Evolutionary conservation across 805 yeast species (phyloP).

Genomic region (Nakazawaea sp.): DNA sequence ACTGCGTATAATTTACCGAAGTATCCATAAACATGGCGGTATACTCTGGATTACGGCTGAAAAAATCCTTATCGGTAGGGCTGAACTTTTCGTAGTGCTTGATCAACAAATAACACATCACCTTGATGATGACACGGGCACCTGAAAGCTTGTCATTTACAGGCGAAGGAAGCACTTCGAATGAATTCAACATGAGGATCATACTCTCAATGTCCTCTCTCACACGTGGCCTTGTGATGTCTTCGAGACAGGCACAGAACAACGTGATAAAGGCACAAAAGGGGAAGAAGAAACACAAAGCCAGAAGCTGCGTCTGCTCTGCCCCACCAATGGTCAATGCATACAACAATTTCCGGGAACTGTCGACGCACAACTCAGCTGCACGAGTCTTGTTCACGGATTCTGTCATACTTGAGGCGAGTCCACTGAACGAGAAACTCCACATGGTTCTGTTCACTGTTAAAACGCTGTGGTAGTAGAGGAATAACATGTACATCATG

Average conservation of each 20-base stretch:
- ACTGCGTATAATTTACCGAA: no score
- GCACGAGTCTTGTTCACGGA: slow-evolving; percentile 2
- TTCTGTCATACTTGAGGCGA: neutral
- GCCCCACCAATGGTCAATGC: slow-evolving; percentile 14
- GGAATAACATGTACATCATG: slow-evolving; percentile 15
- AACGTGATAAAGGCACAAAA: slow-evolving; percentile 24
- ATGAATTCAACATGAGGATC: slow-evolving; percentile 13
- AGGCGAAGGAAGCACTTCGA: slow-evolving; percentile 9
- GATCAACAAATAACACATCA: slow-evolving; percentile 13
- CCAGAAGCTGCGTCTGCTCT: slow-evolving; percentile 13
- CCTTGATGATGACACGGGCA: neutral
- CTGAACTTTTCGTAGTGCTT: slow-evolving; percentile 13
- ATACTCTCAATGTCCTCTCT: slow-evolving; percentile 20
- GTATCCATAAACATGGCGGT: slow-evolving; percentile 14
- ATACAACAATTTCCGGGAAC: slow-evolving; percentile 21
- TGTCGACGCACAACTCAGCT: slow-evolving; percentile 15
- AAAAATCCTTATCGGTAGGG: slow-evolving; percentile 13
- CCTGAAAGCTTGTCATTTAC: slow-evolving; percentile 5
- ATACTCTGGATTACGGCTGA: slow-evolving; percentile 11
- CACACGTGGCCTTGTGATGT: slow-evolving; percentile 12
- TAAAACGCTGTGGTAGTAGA: slow-evolving; percentile 21
- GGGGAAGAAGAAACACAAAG: slow-evolving; percentile 21
- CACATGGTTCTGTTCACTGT: slow-evolving; percentile 19
- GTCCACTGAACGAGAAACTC: slow-evolving; percentile 6
- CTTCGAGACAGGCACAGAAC: slow-evolving; percentile 19